Evolutionary conservation across 2,329 filamentous ascomycete species (phyloP), one percentile per base, ranked within the genome.

Genomic region (Neonectria hederae): DNA sequence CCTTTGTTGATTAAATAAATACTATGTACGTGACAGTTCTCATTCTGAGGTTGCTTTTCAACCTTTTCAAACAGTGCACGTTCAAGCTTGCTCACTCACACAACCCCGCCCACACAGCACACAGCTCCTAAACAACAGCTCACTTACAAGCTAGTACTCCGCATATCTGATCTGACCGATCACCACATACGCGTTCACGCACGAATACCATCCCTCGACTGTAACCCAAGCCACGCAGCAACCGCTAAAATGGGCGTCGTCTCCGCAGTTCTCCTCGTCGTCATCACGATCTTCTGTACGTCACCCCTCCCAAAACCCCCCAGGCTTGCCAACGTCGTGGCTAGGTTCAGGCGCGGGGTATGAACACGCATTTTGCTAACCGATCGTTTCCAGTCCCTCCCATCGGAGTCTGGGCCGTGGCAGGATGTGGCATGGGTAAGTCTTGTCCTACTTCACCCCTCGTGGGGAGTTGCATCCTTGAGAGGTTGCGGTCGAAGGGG

Each of bases 361-460:
- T 30, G 43, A 38, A 14, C 4, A 32, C 6, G n/a, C 19, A 43
- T 49, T 63, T 63, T n/a, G 55, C 73, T 76, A 63, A 76, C 67
- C 26, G 35, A 21, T 28, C 40, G n/a, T 62, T 49, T 57, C 19
- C 68, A 92, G 90, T 90, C 63, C 90, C 90, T 55, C 90, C 90
- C 14, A 76, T 89, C 59, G 89, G 89, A 54, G 89, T 90, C 48
- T 89, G 83, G 74, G 78, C 86, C 53, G 84, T 92, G 55, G 85
- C 89, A 61, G 90, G 90, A 73, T 92, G 89, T 73, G 88, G 89
- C 63, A 80, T 81, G 75, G 81, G 81, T 82, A 77, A 73, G 79
- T 75, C 59, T 60, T 32, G 43, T 22, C n/a, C 46, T 38, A 14
- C 19, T 49, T 32, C 43, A 26, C 11, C 61, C 26, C 24, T 49